Evolutionary conservation across 106 monocot genomes (phyloP), one percentile per base, ranked within the genome.

Genomic region (Iris macrosiphon): DNA sequence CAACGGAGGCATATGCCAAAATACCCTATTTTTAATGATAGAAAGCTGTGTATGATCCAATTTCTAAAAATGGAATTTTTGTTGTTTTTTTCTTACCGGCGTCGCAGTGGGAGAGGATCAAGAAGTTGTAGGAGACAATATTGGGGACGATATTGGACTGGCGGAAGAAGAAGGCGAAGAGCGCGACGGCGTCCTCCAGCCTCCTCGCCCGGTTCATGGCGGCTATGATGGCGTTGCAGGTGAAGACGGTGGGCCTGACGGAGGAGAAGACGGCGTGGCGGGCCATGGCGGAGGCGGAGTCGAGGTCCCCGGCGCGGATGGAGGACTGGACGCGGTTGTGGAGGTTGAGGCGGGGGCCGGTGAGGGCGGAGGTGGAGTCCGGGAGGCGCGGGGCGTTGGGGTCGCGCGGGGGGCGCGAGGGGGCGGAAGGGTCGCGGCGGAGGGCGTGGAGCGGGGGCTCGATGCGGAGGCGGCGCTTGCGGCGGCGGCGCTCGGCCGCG

Each of bases 301-400:
- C 95, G 62, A 96, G 89, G 17, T 96, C 81, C 11, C 89, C 85
- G 10, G 79, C 70, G 19, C 95, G 85, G 71, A 96, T 79, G 26
- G 83, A 72, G 60, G 85, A 72, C 51, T 96, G 95, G 38, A 96
- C 80, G 66, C 78, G 79, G 69, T 89, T 95, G 68, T 95, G 94
- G 68, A 95, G 89, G 51, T 57, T 82, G 60, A 95, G 94, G 40
- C 94, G 84, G 40, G 78, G 85, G 25, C 94, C 94, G 33, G 89
- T 89, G 30, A 95, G 85, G 19, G 85, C 56, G 19, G 94, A 88
- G 17, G 94, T 95, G 49, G 94, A 85, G 51, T 95, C 94, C 4
- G 94, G 94, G 43, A 89, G 82, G 63, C 85, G 79, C 13, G 89
- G 94, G 20, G 78, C 76, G 64, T 68, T 73, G 60, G 94, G 82